Base-by-base conservation (phyloP, 257 asterid species). In the Solanum lycopersicoides region DNA sequence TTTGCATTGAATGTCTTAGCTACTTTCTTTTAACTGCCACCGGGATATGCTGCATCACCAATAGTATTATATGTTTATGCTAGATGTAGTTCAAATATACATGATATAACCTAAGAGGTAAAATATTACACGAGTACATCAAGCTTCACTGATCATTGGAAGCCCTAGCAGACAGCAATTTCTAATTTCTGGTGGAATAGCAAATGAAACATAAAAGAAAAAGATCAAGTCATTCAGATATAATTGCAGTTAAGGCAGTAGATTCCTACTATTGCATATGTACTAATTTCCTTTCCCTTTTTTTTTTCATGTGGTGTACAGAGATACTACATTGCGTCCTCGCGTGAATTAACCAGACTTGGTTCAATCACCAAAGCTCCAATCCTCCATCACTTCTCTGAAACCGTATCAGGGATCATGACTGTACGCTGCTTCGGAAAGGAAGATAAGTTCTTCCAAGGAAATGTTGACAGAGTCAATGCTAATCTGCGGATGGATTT, bases 311-410 rank as follows among this genome's bases (percentile, higher is more conserved):
- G 42, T 73, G 60, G 28, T 15, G 9, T 89, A 86, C 91, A 95
- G 98, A 88, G 93, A 56, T 94, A 95, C 83, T 94, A 86, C 82
- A 86, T 94, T 21, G 87, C 97, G 23, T 86, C 98, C 9, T 90
- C 98, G n/a, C 94, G 98, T 16, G 97, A 95, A 85, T 85, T 95
- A 86, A 93, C 97, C 25, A 91, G 98, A 13, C 94, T 95, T 1
- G 94, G 93, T 41, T 90, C 92, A 20, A 92, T 95, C 23, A 93
- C 96, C 10, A 92, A 91, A 87, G 96, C 98, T 7, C 98, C 98
- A 12, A 92, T 95, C 88, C 93, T 94, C 85, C 97, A 94, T 89
- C 95, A 94, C 88, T 94, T 94, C 89, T 94, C 97, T 1, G 98
- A 95, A 86, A 91, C 94, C 0, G 90, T 95, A 35, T 86, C 96